A percentile compares a stretch with the other conserved stretches of the same genome.
phyloP scores from a whole-genome alignment of 2,329 filamentous ascomycete species.

The Colletotrichum endophyticum region DNA sequence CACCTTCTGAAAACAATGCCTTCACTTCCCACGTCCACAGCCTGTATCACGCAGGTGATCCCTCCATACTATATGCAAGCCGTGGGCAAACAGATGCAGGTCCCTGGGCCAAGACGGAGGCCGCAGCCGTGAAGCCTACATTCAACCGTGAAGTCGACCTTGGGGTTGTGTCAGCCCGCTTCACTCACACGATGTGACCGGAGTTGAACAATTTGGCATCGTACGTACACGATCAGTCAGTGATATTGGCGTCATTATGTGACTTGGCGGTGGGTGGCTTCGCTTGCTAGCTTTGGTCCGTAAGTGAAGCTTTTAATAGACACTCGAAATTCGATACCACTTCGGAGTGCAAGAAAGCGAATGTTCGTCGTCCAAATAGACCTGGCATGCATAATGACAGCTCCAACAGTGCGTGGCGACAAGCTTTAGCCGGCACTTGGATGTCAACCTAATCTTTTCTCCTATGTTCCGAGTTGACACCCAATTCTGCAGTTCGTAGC shows the following conservation, averaged over 20 bases:
- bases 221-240: neutral
- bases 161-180: neutral
- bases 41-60: neutral
- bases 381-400: neutral
- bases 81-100: neutral
- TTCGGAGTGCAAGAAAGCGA: neutral
- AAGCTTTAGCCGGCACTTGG: slow-evolving; percentile 7
- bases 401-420: neutral
- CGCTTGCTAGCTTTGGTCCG: neutral
- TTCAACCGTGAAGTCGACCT: neutral
- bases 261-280: neutral
- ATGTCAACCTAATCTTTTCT: neutral
- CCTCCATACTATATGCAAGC: neutral
- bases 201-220: neutral
- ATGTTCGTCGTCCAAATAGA: neutral
- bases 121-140: neutral
- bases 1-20: neutral
- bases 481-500: neutral
- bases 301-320: neutral
- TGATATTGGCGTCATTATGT: neutral
- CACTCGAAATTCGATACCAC: neutral
- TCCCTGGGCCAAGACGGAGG: neutral
- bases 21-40: neutral
- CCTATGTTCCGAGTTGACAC: slow-evolving; percentile 6
- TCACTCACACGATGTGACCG: neutral